Conservation (phyloP, 306 rosid species). For the Luffa aegyptiaca region DNA sequence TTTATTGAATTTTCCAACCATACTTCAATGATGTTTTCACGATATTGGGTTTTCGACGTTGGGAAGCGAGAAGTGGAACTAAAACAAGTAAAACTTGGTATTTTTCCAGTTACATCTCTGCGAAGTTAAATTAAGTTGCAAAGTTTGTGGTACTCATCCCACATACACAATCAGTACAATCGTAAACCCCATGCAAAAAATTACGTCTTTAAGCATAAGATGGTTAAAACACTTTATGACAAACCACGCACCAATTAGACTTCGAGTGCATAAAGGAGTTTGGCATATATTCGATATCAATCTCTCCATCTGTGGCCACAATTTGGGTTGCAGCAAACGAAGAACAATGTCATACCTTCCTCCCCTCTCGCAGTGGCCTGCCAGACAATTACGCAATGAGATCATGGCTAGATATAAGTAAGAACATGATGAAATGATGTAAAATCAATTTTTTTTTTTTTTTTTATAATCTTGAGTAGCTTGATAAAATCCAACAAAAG, state of each 20-base stretch:
- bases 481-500: not conserved
- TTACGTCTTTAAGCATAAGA: not conserved
- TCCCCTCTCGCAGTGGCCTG: constrained; percentile 72
- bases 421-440: not conserved
- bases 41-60: too few species aligned
- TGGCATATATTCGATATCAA: not conserved
- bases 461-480: not conserved
- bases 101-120: not conserved
- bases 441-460: not conserved
- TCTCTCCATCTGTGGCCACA: constrained; percentile 73
- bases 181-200: not conserved
- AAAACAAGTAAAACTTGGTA: not conserved
- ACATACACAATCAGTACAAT: not conserved
- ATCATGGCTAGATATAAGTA: not conserved
- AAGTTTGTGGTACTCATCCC: not conserved
- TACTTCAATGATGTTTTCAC: too few species aligned
- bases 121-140: not conserved
- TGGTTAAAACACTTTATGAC: not conserved
- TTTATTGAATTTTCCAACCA: too few species aligned
- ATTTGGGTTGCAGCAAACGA: constrained; percentile 82
- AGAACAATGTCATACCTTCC: constrained; percentile 63
- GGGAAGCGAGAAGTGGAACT: not conserved
- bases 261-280: not conserved
- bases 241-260: not conserved
- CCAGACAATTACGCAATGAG: constrained; percentile 14